phyloP scores from a whole-genome alignment of 2,329 filamentous ascomycete genomes.

The Diaporthe sp. region DNA sequence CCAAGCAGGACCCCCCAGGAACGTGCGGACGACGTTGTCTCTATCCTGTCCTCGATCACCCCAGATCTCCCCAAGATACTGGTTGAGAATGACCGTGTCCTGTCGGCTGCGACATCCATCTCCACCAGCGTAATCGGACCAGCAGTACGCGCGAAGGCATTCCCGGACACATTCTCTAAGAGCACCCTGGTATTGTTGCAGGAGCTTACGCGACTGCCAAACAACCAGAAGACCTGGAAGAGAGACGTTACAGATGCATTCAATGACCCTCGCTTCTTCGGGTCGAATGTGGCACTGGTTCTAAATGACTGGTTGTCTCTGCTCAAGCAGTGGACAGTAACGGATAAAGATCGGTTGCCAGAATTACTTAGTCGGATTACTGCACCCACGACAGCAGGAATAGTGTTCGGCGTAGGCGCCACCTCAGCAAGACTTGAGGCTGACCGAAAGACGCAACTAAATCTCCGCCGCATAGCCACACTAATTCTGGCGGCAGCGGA shows the following conservation, averaged over 20 bases:
- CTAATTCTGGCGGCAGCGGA: constrained; percentile 80
- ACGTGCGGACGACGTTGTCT: constrained; percentile 79
- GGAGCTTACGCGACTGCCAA: constrained; percentile 80
- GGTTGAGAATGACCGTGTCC: constrained; percentile 85
- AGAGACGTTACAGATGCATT: constrained; percentile 94
- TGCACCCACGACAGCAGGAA: constrained; percentile 90
- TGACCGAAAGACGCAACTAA: constrained; percentile 91
- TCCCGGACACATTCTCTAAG: constrained; percentile 84
- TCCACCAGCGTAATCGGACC: constrained; percentile 86
- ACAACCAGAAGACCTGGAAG: constrained; percentile 89
- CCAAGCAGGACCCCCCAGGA: constrained; percentile 49
- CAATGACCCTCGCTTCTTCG: constrained; percentile 88
- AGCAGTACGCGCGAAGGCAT: constrained; percentile 83
- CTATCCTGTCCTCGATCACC: constrained; percentile 81
- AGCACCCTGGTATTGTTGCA: constrained; percentile 79
- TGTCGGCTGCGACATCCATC: constrained; percentile 81
- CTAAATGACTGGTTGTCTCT: constrained; percentile 83
- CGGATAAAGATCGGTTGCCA: constrained; percentile 87
- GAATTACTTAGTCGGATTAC: constrained; percentile 84
- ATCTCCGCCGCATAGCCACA: constrained; percentile 83
- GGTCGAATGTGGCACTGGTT: constrained; percentile 72
- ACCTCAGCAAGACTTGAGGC: constrained; percentile 94
- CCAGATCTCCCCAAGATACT: constrained; percentile 85
- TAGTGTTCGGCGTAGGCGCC: constrained; percentile 98
- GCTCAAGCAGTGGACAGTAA: constrained; percentile 83